Base-by-base conservation (phyloP, 768 basidiomycete species). In the Russula griseocarnosa region DNA sequence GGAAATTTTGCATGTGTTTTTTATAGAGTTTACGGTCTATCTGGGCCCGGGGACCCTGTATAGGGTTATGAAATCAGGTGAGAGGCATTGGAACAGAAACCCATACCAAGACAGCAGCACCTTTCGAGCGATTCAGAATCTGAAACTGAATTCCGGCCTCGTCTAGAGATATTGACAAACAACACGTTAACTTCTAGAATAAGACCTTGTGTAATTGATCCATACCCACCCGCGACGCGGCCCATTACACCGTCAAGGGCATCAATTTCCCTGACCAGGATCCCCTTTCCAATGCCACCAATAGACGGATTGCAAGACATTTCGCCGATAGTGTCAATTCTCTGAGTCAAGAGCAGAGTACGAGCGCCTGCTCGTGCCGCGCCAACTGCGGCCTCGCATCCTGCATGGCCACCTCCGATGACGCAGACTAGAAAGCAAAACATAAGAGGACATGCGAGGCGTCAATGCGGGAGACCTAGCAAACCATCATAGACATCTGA, bases 261-360 rank as follows among this genome's bases (percentile, higher is more conserved):
- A 71, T 96, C 94, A 6, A 96, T 85, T 73, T 96, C 94, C 49
- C 88, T 79, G n/a, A 95, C 91, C 34, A 96, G 78, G 0, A 88
- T 94, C 22, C 94, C 94, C 75, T 96, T 96, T 6, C 94, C 94
- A 4, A 96, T 86, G 22, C 92, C 92, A 8, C 94, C 94, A 63
- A 95, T 88, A 1, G 90, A 92, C 3, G 94, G 94, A 73, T 96
- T 96, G 70, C 94, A 96, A 24, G 92, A 94, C 70, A 96, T 76
- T 66, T 84, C 85, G 38, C 94, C 94, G 52, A 96, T 83, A 0
- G 86, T 92, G 55, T 89, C 86, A 18, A 91, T 71, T 58, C 82
- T 86, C 73, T 94, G 93, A 1, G 94, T 96, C 61, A 96, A 74
- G 9, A 96, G 79, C 10, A 93, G 69, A 0, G 92, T 94, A 66